Percentiles rank a stretch among this genome's conserved stretches.
These are phyloP conservation scores for Knoxia roxburghii DNA, from an alignment of 257 asterid genomes.

Conservation along the genomic window DNA sequence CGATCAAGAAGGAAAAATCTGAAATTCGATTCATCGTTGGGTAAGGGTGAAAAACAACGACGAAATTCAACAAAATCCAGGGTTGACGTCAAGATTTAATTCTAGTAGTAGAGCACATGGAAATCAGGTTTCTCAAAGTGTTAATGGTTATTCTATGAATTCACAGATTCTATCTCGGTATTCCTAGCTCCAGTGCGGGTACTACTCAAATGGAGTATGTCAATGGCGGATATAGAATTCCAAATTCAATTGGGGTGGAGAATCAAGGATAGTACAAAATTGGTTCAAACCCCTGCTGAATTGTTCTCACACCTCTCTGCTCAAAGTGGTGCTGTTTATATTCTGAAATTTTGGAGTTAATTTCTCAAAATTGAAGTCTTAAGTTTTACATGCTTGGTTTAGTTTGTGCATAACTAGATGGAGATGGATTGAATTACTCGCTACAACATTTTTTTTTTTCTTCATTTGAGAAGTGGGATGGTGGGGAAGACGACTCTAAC, in stretches of 20 bases:
- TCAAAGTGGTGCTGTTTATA: slow-evolving; percentile 46
- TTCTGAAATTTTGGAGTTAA: not conserved
- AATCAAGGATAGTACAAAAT: slow-evolving; percentile 29
- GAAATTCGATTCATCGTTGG: too few species aligned
- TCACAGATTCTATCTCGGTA: slow-evolving; percentile 71
- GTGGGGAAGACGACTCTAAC: not conserved
- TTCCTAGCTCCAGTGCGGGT: too few species aligned
- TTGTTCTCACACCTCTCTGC: slow-evolving; percentile 45
- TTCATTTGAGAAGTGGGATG: not conserved
- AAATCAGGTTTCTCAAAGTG: too few species aligned
- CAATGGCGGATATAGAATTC: slow-evolving; percentile 28
- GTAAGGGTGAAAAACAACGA: not conserved
- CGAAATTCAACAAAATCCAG: slow-evolving; percentile 25
- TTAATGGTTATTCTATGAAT: slow-evolving; percentile 22
- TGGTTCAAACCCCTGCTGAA: slow-evolving; percentile 45
- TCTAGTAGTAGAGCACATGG: too few species aligned
- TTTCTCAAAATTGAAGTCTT: not conserved
- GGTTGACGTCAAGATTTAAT: slow-evolving; percentile 37
- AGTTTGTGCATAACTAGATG: too few species aligned
- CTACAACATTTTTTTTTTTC: not conserved
- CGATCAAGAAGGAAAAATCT: too few species aligned
- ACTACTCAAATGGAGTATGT: slow-evolving; percentile 22
- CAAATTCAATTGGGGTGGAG: slow-evolving; percentile 33
- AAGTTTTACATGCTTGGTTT: too few species aligned
- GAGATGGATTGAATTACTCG: too few species aligned